Conservation (phyloP, 352 stramenopile genomes). For the Phytophthora pseudosyringae region DNA sequence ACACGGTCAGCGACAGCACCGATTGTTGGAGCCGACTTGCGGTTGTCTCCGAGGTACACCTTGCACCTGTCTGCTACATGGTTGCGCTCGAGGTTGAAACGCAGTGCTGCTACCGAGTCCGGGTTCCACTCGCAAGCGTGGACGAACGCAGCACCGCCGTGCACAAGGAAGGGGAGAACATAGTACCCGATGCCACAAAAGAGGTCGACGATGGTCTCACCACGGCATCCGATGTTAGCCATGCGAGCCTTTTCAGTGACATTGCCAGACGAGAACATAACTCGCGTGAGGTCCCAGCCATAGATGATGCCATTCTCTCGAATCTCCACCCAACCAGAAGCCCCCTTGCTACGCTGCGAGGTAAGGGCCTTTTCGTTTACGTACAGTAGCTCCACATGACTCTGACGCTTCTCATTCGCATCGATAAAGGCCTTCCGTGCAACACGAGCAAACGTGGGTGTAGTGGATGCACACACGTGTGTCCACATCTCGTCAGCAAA, state of each 20-base stretch:
- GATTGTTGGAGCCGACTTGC: constrained; percentile 71
- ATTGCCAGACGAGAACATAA: constrained; percentile 98
- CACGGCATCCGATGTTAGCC: constrained; percentile 79
- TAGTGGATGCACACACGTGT: constrained; percentile 60
- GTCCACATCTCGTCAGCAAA: constrained; percentile 72
- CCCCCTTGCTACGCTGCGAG: constrained; percentile 39
- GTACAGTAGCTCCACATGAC: constrained; percentile 76
- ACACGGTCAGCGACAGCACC: constrained; percentile 91
- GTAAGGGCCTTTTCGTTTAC: constrained; percentile 52
- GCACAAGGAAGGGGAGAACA: constrained; percentile 94
- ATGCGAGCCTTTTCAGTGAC: constrained; percentile 97
- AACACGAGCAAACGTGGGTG: constrained; percentile 69
- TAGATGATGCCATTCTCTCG: constrained; percentile 95
- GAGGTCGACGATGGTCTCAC: constrained; percentile 95
- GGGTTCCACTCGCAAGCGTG: constrained; percentile 97
- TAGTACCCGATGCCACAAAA: constrained; percentile 99
- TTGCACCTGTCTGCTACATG: constrained; percentile 80
- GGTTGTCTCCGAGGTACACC: constrained; percentile 92
- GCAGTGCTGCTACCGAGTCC: constrained; percentile 90
- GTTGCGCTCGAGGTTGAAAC: constrained; percentile 94
- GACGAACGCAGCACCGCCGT: constrained; percentile 90
- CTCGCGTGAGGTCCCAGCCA: constrained; percentile 94
- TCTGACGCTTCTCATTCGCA: constrained; percentile 79
- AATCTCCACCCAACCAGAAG: constrained; percentile 83
- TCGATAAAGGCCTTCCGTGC: constrained; percentile 86